phyloP scores from a whole-genome alignment of 108 stramenopile genomes.

The Fragilariopsis cylindrus region DNA sequence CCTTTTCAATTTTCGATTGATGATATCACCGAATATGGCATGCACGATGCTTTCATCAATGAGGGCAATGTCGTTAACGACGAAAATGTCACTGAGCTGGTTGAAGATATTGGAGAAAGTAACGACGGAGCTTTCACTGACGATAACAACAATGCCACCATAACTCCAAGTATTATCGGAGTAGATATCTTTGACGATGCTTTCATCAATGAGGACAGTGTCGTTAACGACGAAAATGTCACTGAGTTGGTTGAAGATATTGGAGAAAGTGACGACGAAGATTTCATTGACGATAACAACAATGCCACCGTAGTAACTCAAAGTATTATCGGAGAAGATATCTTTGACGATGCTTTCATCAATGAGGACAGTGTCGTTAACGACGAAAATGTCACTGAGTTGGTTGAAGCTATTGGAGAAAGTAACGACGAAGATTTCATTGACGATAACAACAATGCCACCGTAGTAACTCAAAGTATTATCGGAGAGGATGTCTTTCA shows the following conservation, averaged over 20 bases:
- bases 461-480: too few species aligned
- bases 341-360: background rate
- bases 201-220: background rate
- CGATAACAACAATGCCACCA: background rate
- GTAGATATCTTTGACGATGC: background rate
- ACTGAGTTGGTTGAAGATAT: background rate
- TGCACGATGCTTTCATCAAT: background rate
- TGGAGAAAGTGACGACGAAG: background rate
- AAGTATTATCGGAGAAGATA: background rate
- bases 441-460: background rate
- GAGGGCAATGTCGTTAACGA: background rate
- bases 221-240: background rate
- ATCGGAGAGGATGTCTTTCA: too few species aligned
- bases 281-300: too few species aligned
- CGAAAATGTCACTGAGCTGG: background rate
- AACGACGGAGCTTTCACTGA: background rate
- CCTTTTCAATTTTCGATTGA: slow-evolving; percentile 4
- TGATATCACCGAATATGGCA: background rate
- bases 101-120: slow-evolving; percentile 3
- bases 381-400: background rate
- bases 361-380: background rate
- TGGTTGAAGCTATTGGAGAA: background rate
- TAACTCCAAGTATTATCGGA: too few species aligned
- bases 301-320: too few species aligned
- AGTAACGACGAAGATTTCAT: background rate